Percentiles rank a stretch among this genome's conserved stretches.
Conservation (phyloP, 352 stramenopile species). For the Globisporangium carolinianum region DNA sequence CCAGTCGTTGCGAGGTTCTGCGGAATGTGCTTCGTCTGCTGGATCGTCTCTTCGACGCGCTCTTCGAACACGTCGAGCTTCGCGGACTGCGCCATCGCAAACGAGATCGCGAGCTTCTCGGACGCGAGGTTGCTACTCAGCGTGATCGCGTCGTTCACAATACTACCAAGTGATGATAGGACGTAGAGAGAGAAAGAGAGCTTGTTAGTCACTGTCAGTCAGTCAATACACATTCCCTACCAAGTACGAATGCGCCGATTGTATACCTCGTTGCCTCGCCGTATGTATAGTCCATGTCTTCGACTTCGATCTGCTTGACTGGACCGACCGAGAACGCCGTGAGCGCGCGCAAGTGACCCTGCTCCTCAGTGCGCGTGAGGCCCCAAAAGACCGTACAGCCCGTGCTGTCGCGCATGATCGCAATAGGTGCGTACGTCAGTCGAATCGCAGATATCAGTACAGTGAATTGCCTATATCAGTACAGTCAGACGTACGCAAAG, state of each 20-base stretch:
- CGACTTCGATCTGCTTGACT: slow-evolving; percentile 80
- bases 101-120: slow-evolving; percentile 90
- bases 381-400: slow-evolving; percentile 90
- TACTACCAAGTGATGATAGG: slow-evolving; percentile 9
- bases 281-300: slow-evolving; percentile 89
- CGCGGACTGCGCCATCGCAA: slow-evolving; percentile 89
- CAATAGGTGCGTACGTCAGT: background rate
- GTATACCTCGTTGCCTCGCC: slow-evolving; percentile 41
- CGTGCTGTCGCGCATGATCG: slow-evolving; percentile 21
- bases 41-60: slow-evolving; percentile 83
- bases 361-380: slow-evolving; percentile 70
- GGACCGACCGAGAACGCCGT: slow-evolving; percentile 51
- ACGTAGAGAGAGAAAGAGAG: background rate
- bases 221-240: background rate
- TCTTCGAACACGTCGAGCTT: slow-evolving; percentile 93
- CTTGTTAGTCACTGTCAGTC: no score
- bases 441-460: background rate
- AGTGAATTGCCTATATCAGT: background rate
- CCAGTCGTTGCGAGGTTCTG: slow-evolving; percentile 82
- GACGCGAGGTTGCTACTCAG: slow-evolving; percentile 72
- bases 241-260: no score
- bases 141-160: slow-evolving; percentile 82
- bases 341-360: slow-evolving; percentile 62
- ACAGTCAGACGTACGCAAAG: slow-evolving; percentile 46
- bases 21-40: slow-evolving; percentile 84